phyloP scores from a whole-genome alignment of 345 rosid species.

The Rhizophora mangle region DNA sequence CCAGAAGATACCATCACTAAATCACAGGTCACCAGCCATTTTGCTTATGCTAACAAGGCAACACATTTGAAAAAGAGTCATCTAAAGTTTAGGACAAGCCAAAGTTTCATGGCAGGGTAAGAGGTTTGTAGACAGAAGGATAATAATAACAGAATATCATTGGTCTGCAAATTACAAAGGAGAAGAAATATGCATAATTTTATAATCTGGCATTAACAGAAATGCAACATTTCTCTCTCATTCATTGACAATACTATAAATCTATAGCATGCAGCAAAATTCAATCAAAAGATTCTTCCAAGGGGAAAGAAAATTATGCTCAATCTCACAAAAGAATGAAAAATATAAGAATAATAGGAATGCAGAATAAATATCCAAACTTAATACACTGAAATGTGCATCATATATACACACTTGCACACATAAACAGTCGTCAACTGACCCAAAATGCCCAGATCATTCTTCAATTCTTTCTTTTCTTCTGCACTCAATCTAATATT shows the following conservation, averaged over 20 bases:
- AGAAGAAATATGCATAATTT: not conserved
- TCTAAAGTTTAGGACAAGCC: not conserved
- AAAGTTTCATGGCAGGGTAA: not conserved
- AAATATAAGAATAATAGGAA: not conserved
- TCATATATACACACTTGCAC: slow-evolving; percentile 9
- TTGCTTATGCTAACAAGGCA: not conserved
- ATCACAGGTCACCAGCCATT: too few relatives aligned
- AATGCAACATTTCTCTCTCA: not conserved
- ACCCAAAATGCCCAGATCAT: slow-evolving; percentile 71
- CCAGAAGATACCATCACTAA: not conserved
- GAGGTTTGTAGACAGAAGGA: not conserved
- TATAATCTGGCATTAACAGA: not conserved
- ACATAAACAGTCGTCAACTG: slow-evolving; percentile 20
- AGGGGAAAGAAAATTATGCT: not conserved
- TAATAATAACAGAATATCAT: not conserved
- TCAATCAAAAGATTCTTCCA: not conserved
- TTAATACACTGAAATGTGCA: not conserved
- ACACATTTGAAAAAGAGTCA: not conserved
- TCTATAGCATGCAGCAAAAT: not conserved
- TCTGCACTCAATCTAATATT: slow-evolving; percentile 50
- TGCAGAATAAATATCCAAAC: slow-evolving; percentile 7
- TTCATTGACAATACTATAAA: not conserved
- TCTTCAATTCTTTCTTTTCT: slow-evolving; percentile 60
- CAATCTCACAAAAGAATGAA: not conserved
- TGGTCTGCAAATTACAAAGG: not conserved